Conservation (phyloP, 768 basidiomycete genomes). For the Leccinum subtestaceum region DNA sequence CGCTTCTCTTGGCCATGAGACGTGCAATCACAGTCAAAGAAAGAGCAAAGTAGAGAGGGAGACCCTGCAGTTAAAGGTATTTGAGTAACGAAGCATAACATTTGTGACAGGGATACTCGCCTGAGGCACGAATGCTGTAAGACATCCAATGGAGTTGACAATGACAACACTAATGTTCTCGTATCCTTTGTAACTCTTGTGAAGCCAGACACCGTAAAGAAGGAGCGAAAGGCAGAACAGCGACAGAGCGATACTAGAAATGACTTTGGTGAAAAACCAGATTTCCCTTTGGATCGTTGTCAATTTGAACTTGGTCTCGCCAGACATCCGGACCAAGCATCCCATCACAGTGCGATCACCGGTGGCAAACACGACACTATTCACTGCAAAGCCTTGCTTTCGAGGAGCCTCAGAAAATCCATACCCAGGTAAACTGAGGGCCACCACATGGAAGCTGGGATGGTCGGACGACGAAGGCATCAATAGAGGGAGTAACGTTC, state of each 20-base stretch:
- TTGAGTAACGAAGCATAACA: neutral
- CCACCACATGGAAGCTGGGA: too few relatives aligned
- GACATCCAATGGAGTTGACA: conserved; percentile 38
- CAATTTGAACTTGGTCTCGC: conserved; percentile 42
- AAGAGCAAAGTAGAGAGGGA: conserved; percentile 45
- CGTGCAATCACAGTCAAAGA: conserved; percentile 49
- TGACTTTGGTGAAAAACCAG: conserved; percentile 52
- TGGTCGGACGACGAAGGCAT: too few relatives aligned
- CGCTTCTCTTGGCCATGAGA: conserved; percentile 46
- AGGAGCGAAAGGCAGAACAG: conserved; percentile 43
- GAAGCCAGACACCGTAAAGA: conserved; percentile 43
- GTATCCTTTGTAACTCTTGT: conserved; percentile 31
- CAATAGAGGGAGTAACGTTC: too few relatives aligned
- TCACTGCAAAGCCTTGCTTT: too few relatives aligned
- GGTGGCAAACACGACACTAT: conserved; percentile 38
- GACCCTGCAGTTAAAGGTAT: conserved; percentile 23
- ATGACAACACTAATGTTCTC: conserved; percentile 36
- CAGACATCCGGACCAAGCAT: conserved; percentile 53
- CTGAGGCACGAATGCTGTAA: conserved; percentile 43
- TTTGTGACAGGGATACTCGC: conserved; percentile 6
- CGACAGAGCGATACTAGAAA: conserved; percentile 40
- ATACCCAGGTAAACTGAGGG: too few relatives aligned
- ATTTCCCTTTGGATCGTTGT: conserved; percentile 49
- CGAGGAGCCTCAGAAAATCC: too few relatives aligned
- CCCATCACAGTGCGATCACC: conserved; percentile 49